Percentiles rank a stretch among this genome's conserved stretches.
These are phyloP conservation scores for Annulohypoxylon bovei DNA, from an alignment of 495 filamentous ascomycete genomes.

Conservation along the genomic window DNA sequence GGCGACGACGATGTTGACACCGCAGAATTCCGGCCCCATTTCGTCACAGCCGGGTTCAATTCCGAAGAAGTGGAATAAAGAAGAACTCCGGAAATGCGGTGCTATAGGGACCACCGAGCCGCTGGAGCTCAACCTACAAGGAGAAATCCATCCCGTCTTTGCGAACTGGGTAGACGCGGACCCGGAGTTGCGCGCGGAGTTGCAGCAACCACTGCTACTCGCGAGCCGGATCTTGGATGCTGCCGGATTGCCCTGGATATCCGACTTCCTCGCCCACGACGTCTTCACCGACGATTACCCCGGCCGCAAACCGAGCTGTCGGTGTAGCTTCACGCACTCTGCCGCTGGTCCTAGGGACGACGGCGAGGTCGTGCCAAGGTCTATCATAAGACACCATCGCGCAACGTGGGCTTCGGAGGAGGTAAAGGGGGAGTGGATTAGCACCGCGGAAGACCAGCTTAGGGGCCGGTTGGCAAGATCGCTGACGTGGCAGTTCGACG, in stretches of 20 bases:
- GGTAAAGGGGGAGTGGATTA: slow-evolving; percentile 36
- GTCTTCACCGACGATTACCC: slow-evolving; percentile 48
- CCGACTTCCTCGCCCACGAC: slow-evolving; percentile 51
- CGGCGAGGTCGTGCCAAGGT: slow-evolving; percentile 23
- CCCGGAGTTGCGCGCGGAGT: slow-evolving; percentile 34
- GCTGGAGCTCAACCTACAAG: slow-evolving; percentile 32
- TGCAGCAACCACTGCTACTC: slow-evolving; percentile 47
- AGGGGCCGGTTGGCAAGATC: slow-evolving; percentile 30
- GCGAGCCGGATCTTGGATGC: slow-evolving; percentile 49
- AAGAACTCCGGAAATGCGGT: slow-evolving; percentile 45
- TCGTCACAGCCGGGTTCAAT: slow-evolving; percentile 36
- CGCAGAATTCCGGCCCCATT: neutral
- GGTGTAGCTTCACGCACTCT: slow-evolving; percentile 28
- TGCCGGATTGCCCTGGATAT: slow-evolving; percentile 49
- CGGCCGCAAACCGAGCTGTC: slow-evolving; percentile 32
- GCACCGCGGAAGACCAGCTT: slow-evolving; percentile 31
- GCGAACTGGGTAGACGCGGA: slow-evolving; percentile 41
- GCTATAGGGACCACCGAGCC: slow-evolving; percentile 38
- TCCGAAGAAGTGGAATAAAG: slow-evolving; percentile 46
- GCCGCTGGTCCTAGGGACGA: neutral
- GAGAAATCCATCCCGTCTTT: slow-evolving; percentile 48
- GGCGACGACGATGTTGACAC: slow-evolving; percentile 23
- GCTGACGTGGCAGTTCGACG: slow-evolving; percentile 50
- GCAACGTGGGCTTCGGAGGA: slow-evolving; percentile 38
- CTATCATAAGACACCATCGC: slow-evolving; percentile 45